phyloP scores from a whole-genome alignment of 106 monocot genomes.

The Vanilla planifolia region DNA sequence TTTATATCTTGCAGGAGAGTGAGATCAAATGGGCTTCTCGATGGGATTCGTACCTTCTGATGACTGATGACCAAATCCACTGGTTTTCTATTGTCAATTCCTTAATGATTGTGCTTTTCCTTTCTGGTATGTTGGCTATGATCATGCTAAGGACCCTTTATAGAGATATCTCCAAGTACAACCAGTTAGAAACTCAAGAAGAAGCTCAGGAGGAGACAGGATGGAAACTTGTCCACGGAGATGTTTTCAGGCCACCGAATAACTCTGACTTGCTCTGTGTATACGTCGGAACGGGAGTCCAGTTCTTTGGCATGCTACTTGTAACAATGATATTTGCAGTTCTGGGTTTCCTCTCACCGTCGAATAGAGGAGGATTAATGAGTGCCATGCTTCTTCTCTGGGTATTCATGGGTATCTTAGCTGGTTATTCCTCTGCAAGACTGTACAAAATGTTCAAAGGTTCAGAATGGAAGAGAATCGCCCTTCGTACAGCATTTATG shows the following conservation, averaged over 20 bases:
- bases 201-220: slow-evolving; percentile 98
- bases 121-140: slow-evolving; percentile 98
- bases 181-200: slow-evolving; percentile 95
- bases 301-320: slow-evolving; percentile 92
- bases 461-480: slow-evolving; percentile 76
- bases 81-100: slow-evolving; percentile 99
- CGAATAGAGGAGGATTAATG: slow-evolving; percentile 94
- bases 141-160: slow-evolving; percentile 93
- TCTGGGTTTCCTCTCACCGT: slow-evolving; percentile 92
- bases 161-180: slow-evolving; percentile 93
- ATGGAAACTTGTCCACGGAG: slow-evolving; percentile 97
- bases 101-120: slow-evolving; percentile 95
- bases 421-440: slow-evolving; percentile 83
- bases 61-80: slow-evolving; percentile 95
- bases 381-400: slow-evolving; percentile 93
- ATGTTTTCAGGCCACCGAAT: slow-evolving; percentile 80
- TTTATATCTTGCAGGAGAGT: slow-evolving; percentile 50
- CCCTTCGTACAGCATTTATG: slow-evolving; percentile 68
- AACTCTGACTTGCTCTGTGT: slow-evolving; percentile 90
- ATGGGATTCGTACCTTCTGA: slow-evolving; percentile 91
- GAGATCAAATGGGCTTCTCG: slow-evolving; percentile 95
- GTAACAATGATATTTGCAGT: slow-evolving; percentile 93
- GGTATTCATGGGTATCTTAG: slow-evolving; percentile 96
- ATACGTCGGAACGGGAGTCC: slow-evolving; percentile 91
- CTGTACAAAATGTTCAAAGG: slow-evolving; percentile 92